Conservation (phyloP, 129 eudicot species). For the Erigeron canadensis region DNA sequence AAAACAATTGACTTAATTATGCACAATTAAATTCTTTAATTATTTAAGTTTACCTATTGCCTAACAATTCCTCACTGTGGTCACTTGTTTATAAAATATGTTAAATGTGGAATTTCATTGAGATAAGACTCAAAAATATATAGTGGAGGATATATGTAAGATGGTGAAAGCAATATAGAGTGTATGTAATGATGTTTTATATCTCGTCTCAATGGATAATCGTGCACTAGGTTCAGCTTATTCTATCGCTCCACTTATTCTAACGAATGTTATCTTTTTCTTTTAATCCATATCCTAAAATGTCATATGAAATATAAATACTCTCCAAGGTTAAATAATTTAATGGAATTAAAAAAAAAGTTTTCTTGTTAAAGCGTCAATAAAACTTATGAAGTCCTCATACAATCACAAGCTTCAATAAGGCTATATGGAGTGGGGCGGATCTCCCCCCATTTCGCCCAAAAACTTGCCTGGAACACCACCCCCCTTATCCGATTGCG, state of each 20-base stretch:
- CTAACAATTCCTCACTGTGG: neutral
- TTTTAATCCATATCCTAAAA: too few relatives aligned
- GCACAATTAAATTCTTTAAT: constrained; percentile 19
- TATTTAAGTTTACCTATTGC: constrained; percentile 20
- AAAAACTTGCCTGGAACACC: too few relatives aligned
- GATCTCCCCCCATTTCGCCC: too few relatives aligned
- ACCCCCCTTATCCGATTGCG: too few relatives aligned
- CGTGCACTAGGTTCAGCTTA: neutral
- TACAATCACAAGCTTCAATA: too few relatives aligned
- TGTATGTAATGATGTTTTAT: constrained; percentile 24
- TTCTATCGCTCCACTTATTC: neutral
- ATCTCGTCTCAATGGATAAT: constrained; percentile 9
- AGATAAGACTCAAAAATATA: constrained; percentile 30
- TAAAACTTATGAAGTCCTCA: too few relatives aligned
- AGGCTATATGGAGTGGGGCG: too few relatives aligned
- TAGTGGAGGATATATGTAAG: constrained; percentile 34
- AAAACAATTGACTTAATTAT: too few relatives aligned
- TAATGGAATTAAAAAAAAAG: too few relatives aligned
- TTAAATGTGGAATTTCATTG: constrained; percentile 24
- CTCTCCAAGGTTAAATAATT: too few relatives aligned
- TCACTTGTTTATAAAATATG: constrained; percentile 23
- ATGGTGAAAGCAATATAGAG: constrained; percentile 20
- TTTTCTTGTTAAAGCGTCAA: too few relatives aligned
- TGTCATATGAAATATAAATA: too few relatives aligned
- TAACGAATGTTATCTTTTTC: neutral